Evolutionary conservation across 2,329 filamentous ascomycete species (phyloP).

Genomic region (Penicillium sumatraense): DNA sequence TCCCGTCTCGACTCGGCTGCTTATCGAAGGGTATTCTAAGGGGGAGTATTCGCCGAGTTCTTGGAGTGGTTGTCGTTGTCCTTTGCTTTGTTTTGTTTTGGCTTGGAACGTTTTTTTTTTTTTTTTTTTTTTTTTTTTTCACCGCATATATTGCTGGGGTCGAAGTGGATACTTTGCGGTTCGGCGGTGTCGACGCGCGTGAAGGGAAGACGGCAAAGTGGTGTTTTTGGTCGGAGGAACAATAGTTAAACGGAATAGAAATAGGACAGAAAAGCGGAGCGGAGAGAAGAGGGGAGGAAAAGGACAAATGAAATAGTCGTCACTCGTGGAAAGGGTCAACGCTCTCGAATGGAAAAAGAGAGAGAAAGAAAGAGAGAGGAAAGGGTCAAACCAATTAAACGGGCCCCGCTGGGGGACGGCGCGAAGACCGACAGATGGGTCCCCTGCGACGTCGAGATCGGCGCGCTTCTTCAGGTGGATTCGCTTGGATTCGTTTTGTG

Average conservation of each 20-base stretch:
- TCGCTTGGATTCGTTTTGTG: too few relatives aligned
- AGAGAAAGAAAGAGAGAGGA: constrained; percentile 10
- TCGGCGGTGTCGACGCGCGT: constrained; percentile 1
- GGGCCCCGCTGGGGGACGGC: constrained; percentile 15
- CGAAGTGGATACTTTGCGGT: not conserved
- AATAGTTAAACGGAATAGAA: not conserved
- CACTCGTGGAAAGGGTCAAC: not conserved
- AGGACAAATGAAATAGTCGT: not conserved
- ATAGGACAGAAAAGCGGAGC: constrained; percentile 4
- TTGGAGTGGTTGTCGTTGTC: not conserved
- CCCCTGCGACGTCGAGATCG: constrained; percentile 17
- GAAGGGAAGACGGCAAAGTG: not conserved
- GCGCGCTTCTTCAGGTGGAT: constrained; percentile 5
- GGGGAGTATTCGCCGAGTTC: not conserved
- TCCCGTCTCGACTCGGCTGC: not conserved
- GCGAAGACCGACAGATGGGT: constrained; percentile 8
- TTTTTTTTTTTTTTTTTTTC: constrained; percentile 1
- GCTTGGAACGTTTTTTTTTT: not conserved
- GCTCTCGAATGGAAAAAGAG: not conserved
- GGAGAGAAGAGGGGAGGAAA: not conserved
- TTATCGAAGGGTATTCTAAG: not conserved
- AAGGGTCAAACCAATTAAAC: constrained; percentile 13
- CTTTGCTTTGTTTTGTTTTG: not conserved
- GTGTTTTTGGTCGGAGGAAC: constrained; percentile 1
- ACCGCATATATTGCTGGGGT: constrained; percentile 4